phyloP scores from a whole-genome alignment of 345 rosid species.

The Eucalyptus tenuipes region DNA sequence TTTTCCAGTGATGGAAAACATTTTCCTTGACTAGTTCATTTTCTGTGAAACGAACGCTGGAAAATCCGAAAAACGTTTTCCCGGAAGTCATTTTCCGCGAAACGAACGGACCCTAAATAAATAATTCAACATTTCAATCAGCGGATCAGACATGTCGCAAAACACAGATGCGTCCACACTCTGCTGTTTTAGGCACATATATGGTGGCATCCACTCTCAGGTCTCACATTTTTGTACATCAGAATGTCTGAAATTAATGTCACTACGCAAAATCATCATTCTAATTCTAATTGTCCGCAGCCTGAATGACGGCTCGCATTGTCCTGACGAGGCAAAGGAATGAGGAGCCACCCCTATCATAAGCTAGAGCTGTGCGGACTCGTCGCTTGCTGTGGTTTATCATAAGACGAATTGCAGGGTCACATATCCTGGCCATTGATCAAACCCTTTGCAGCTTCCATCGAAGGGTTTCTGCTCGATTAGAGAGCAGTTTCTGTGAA shows the following conservation, averaged over 20 bases:
- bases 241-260: neutral
- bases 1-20: too few relatives aligned
- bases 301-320: neutral
- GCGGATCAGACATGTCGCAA: neutral
- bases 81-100: too few relatives aligned
- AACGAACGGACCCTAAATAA: too few relatives aligned
- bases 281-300: neutral
- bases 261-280: neutral
- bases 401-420: neutral
- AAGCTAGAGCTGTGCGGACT: neutral
- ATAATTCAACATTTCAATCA: neutral
- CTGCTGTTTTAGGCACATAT: neutral
- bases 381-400: neutral
- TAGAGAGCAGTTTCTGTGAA: neutral
- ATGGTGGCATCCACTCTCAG: neutral
- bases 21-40: too few relatives aligned
- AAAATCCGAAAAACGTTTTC: too few relatives aligned
- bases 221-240: neutral
- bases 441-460: neutral
- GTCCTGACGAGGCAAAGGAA: neutral
- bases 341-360: neutral
- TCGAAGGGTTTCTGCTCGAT: neutral
- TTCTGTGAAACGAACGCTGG: too few relatives aligned
- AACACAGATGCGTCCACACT: neutral
- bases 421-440: neutral